These are phyloP conservation scores for Metschnikowia anglica DNA, from an alignment of 805 yeast genomes.

Conservation along the genomic window DNA sequence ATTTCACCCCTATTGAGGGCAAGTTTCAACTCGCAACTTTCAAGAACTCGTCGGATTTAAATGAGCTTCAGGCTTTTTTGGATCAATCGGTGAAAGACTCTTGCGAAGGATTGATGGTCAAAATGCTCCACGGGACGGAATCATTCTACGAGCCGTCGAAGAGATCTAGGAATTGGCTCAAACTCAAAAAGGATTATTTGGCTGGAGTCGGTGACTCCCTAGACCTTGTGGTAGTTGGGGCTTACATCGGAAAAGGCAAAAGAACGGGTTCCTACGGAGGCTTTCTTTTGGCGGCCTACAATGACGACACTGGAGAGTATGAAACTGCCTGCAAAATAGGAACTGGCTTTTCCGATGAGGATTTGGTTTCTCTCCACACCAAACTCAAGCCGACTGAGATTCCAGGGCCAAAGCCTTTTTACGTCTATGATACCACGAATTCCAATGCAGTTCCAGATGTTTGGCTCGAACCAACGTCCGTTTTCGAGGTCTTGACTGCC, in stretches of 20 bases:
- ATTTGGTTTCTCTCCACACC: constrained; percentile 58
- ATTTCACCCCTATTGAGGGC: constrained; percentile 64
- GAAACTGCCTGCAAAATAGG: constrained; percentile 97
- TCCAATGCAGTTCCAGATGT: constrained; percentile 81
- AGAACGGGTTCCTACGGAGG: constrained; percentile 96
- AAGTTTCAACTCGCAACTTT: constrained; percentile 78
- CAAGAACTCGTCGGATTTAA: constrained; percentile 65
- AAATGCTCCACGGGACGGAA: constrained; percentile 76
- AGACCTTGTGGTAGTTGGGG: constrained; percentile 92
- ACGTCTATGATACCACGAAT: constrained; percentile 58
- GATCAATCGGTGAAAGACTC: constrained; percentile 86
- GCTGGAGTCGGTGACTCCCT: constrained; percentile 95
- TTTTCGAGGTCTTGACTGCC: constrained; percentile 90
- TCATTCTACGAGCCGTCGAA: constrained; percentile 92
- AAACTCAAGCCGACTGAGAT: constrained; percentile 68
- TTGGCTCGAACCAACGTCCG: constrained; percentile 85
- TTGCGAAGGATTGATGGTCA: constrained; percentile 97
- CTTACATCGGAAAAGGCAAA: constrained; percentile 90
- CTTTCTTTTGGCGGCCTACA: constrained; percentile 84
- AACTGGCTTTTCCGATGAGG: constrained; percentile 92
- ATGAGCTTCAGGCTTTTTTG: constrained; percentile 77
- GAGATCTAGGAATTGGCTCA: constrained; percentile 93
- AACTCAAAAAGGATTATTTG: constrained; percentile 89
- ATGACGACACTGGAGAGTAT: constrained; percentile 85
- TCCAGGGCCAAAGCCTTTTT: constrained; percentile 61